Conservation (phyloP, 805 yeast genomes). For the Kodamaea hsintzibuensis region DNA sequence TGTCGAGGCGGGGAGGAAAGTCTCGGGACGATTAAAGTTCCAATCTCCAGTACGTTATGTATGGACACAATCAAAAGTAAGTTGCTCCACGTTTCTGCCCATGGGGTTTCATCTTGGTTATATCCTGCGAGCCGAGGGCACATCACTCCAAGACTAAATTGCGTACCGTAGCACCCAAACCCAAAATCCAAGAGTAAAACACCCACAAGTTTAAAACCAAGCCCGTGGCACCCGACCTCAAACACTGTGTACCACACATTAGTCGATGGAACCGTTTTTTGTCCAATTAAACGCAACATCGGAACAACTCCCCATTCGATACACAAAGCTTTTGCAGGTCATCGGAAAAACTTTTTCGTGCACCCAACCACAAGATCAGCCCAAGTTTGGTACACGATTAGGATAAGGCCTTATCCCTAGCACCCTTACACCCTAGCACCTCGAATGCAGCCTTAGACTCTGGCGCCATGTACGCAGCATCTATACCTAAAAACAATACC, state of each 20-base stretch:
- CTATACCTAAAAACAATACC: not conserved
- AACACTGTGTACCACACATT: not conserved
- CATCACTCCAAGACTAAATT: not conserved
- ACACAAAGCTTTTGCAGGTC: not conserved
- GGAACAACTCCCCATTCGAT: not conserved
- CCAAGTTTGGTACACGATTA: too few relatives aligned
- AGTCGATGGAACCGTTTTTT: not conserved
- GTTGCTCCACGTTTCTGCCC: not conserved
- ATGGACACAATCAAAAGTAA: not conserved
- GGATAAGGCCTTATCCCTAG: too few relatives aligned
- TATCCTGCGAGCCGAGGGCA: not conserved
- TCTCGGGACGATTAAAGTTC: not conserved
- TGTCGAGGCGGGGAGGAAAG: not conserved
- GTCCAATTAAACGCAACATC: not conserved
- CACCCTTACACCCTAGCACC: not conserved
- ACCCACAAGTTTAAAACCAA: not conserved
- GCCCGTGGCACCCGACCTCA: not conserved
- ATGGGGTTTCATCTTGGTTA: not conserved
- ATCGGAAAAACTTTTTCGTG: conserved; percentile 10
- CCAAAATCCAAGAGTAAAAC: not conserved
- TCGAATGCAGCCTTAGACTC: not conserved
- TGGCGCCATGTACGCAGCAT: not conserved
- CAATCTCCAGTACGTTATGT: not conserved
- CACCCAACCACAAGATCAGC: not conserved
- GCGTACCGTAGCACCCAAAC: not conserved